phyloP scores from a whole-genome alignment of 2,329 filamentous ascomycete species.

The Xylaria sp. region DNA sequence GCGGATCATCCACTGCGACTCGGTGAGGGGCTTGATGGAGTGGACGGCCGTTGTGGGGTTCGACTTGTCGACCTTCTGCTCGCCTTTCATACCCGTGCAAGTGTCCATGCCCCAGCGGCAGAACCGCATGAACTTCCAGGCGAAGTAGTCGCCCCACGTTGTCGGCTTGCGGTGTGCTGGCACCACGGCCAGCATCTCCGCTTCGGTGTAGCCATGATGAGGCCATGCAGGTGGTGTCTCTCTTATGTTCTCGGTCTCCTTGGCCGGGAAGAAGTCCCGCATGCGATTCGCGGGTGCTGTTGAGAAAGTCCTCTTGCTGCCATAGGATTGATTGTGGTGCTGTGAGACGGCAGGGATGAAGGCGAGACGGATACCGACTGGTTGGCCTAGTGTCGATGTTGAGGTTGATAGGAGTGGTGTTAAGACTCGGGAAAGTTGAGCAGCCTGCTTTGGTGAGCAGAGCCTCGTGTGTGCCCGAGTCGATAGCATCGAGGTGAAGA shows the following conservation, averaged over 20 bases:
- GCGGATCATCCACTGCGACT: constrained; percentile 87
- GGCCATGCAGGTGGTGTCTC: constrained; percentile 74
- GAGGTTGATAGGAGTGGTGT: constrained; percentile 43
- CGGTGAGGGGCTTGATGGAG: constrained; percentile 74
- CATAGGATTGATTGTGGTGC: constrained; percentile 37
- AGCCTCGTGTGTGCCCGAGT: constrained; percentile 47
- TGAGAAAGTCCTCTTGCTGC: constrained; percentile 58
- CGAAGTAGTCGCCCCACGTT: constrained; percentile 80
- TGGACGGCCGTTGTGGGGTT: constrained; percentile 66
- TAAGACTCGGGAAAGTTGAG: constrained; percentile 46
- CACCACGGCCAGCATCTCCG: constrained; percentile 79
- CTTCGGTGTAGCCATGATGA: constrained; percentile 78
- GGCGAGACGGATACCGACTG: constrained; percentile 47
- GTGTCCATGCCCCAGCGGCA: constrained; percentile 84
- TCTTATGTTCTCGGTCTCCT: constrained; percentile 70
- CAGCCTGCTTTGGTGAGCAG: constrained; percentile 49
- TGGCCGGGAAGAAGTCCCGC: constrained; percentile 71
- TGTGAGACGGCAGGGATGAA: constrained; percentile 42
- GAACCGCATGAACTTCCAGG: constrained; percentile 79
- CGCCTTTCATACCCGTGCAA: constrained; percentile 77
- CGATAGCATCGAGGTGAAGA: constrained; percentile 48
- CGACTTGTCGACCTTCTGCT: constrained; percentile 72
- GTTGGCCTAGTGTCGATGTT: constrained; percentile 39
- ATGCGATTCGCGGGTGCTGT: constrained; percentile 60
- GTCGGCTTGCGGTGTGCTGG: constrained; percentile 81